Evolutionary conservation across 2,329 filamentous ascomycete species (phyloP).

Genomic region (Botrytis fabae): DNA sequence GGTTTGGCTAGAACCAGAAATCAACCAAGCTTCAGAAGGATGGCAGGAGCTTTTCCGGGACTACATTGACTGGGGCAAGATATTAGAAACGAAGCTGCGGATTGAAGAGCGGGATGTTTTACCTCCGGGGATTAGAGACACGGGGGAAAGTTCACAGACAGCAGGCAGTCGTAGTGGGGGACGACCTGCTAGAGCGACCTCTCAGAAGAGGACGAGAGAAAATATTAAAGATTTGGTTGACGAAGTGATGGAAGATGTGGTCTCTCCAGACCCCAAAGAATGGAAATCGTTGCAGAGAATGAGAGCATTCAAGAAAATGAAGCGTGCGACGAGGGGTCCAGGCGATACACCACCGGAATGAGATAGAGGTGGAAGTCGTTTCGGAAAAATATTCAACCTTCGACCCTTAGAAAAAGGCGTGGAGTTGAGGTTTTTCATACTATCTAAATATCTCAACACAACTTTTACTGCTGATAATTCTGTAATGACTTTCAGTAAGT

Average conservation of each 20-base stretch:
- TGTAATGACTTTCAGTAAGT: not conserved
- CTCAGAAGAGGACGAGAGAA: not conserved
- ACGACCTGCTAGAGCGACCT: not conserved
- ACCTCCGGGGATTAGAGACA: not conserved
- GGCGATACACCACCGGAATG: not conserved
- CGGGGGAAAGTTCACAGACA: not conserved
- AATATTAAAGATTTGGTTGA: not conserved
- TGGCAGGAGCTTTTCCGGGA: not conserved
- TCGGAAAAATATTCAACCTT: not conserved
- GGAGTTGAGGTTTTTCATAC: not conserved
- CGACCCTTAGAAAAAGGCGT: not conserved
- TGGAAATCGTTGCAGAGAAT: too few relatives aligned
- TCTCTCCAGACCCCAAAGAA: not conserved
- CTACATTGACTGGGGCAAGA: not conserved
- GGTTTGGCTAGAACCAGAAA: not conserved
- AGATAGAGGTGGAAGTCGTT: not conserved
- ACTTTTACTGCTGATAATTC: too few relatives aligned
- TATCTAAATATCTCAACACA: too few relatives aligned
- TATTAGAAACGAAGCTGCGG: not conserved
- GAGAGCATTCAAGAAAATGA: not conserved
- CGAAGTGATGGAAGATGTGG: slow-evolving; percentile 1
- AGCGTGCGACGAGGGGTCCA: not conserved
- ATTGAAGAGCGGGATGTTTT: not conserved
- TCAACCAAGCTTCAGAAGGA: not conserved
- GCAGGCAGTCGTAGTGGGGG: not conserved